Evolutionary conservation across 768 basidiomycete genomes (phyloP).

Genomic region (Panaeolus cyanescens): DNA sequence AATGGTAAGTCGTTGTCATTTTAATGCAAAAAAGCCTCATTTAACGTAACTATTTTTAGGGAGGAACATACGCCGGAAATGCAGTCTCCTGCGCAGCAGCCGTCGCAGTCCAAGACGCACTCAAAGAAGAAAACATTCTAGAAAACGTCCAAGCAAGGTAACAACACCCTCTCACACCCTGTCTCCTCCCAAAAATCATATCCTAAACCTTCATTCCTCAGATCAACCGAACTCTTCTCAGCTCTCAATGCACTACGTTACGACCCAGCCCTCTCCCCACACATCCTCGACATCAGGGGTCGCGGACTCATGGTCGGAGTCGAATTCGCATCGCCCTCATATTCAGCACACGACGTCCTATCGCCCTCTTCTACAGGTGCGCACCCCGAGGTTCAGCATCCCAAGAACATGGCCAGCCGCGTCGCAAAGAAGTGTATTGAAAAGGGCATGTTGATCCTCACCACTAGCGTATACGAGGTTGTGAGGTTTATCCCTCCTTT

Average conservation of each 20-base stretch:
- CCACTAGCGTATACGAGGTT: conserved; percentile 87
- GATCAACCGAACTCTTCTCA: conserved; percentile 72
- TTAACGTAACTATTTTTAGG: conserved; percentile 40
- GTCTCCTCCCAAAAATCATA: not conserved
- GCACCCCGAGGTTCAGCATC: conserved; percentile 25
- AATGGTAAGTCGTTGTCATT: conserved; percentile 56
- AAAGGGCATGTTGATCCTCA: conserved; percentile 84
- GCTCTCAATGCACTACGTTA: conserved; percentile 57
- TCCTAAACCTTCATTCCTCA: conserved; percentile 21
- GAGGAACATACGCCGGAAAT: conserved; percentile 92
- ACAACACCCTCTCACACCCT: conserved; percentile 9
- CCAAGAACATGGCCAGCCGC: conserved; percentile 59
- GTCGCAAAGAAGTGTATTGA: conserved; percentile 82
- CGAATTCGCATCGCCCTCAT: conserved; percentile 71
- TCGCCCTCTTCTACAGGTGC: conserved; percentile 6
- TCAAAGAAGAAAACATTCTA: conserved; percentile 80
- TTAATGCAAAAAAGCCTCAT: not conserved
- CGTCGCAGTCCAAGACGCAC: conserved; percentile 74
- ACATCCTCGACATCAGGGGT: conserved; percentile 88
- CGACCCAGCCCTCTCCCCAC: conserved; percentile 49
- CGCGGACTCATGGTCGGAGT: conserved; percentile 87
- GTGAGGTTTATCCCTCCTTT: conserved; percentile 93
- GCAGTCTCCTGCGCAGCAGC: conserved; percentile 92
- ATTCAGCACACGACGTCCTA: conserved; percentile 38
- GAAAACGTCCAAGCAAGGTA: conserved; percentile 78